phyloP scores from a whole-genome alignment of 257 asterid species.

The Solanum pinnatisectum region DNA sequence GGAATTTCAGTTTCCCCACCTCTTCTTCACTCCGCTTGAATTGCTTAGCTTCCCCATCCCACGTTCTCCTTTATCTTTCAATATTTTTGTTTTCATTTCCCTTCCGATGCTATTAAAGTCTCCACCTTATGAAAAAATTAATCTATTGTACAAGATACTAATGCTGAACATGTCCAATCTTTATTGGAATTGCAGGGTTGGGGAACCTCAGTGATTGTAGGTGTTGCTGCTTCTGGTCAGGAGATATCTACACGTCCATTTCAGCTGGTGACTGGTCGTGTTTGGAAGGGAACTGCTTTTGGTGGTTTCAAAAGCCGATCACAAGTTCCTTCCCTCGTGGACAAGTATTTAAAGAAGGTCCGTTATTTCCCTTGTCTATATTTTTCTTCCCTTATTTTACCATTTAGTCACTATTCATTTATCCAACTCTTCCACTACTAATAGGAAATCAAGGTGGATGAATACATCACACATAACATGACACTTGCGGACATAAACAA shows the following conservation, averaged over 20 bases:
- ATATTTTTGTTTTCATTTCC: neutral
- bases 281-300: slow-evolving; percentile 99
- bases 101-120: neutral
- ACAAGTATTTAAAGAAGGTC: slow-evolving; percentile 84
- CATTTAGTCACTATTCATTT: neutral
- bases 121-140: neutral
- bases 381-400: neutral
- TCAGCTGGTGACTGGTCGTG: slow-evolving; percentile 98
- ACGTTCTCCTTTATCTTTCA: neutral
- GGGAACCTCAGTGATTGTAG: slow-evolving; percentile 99
- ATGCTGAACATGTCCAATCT: neutral
- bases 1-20: neutral
- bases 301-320: slow-evolving; percentile 98
- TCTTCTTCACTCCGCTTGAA: neutral
- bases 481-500: slow-evolving; percentile 64
- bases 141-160: neutral
- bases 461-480: slow-evolving; percentile 81
- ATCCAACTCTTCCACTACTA: neutral
- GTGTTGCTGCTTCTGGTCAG: slow-evolving; percentile 99
- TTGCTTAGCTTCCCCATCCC: neutral
- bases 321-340: slow-evolving; percentile 96
- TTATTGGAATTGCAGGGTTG: slow-evolving; percentile 53
- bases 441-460: slow-evolving; percentile 97
- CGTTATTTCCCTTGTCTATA: neutral
- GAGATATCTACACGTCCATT: slow-evolving; percentile 96